Conservation (phyloP, 495 filamentous ascomycete species). For the Aspergillus panamensis region DNA sequence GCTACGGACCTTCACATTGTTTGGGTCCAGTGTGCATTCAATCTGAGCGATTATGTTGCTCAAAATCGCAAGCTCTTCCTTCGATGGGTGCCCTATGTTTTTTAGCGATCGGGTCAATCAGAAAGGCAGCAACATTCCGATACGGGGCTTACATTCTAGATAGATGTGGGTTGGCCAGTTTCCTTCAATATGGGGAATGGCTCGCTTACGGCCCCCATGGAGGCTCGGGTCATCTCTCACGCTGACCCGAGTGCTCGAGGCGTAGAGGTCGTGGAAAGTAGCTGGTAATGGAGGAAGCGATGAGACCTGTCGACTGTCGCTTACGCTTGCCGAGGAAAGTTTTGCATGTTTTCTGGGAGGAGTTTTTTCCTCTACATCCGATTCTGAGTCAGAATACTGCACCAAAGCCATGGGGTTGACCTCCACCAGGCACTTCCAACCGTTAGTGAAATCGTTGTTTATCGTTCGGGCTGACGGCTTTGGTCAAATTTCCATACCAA, state of each 20-base stretch:
- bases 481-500: background rate
- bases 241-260: constrained; percentile 66
- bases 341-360: constrained; percentile 29
- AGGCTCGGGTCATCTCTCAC: constrained; percentile 76
- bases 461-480: background rate
- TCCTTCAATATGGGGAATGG: constrained; percentile 79
- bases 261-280: constrained; percentile 85
- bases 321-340: constrained; percentile 13
- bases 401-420: constrained; percentile 55
- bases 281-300: constrained; percentile 76
- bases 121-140: background rate
- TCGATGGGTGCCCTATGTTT: constrained; percentile 64
- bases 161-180: constrained; percentile 94
- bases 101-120: constrained; percentile 26
- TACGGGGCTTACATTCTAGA: constrained; percentile 73
- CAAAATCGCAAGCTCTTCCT: constrained; percentile 53
- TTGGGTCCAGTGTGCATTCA: constrained; percentile 24
- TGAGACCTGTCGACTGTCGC: constrained; percentile 3
- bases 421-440: background rate
- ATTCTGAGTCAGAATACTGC: constrained; percentile 70
- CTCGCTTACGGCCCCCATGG: constrained; percentile 78
- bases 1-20: constrained; percentile 41
- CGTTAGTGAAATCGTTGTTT: background rate
- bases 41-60: constrained; percentile 45
- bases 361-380: constrained; percentile 38